phyloP scores from a whole-genome alignment of 192 early-diverging fungal genomes.

The Diversispora epigaea region DNA sequence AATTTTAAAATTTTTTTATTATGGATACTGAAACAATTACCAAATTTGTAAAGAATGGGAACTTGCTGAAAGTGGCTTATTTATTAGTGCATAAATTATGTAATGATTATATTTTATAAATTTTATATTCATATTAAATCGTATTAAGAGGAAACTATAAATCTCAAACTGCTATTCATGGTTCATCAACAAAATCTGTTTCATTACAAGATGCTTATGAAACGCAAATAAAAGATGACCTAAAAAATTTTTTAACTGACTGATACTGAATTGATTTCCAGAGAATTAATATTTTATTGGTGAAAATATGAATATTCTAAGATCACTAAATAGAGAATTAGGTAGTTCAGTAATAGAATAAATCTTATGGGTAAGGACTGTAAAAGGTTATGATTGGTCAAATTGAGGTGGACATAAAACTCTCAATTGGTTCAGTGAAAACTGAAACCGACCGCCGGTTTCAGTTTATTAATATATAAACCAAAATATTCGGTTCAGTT shows the following conservation, averaged over 20 bases:
- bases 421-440: too few relatives aligned
- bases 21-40: slow-evolving; percentile 62
- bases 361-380: slow-evolving; percentile 82
- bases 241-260: slow-evolving; percentile 70
- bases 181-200: slow-evolving; percentile 38
- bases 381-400: slow-evolving; percentile 48
- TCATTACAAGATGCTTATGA: slow-evolving; percentile 64
- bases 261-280: slow-evolving; percentile 71
- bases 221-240: slow-evolving; percentile 73
- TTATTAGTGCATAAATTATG: slow-evolving; percentile 61
- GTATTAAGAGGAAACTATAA: slow-evolving; percentile 68
- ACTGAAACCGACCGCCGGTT: too few relatives aligned
- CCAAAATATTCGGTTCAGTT: too few relatives aligned
- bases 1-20: too few relatives aligned
- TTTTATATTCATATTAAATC: too few relatives aligned
- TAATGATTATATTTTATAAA: too few relatives aligned
- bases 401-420: slow-evolving; percentile 36
- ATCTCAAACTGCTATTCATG: slow-evolving; percentile 45
- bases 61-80: slow-evolving; percentile 59
- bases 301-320: slow-evolving; percentile 82
- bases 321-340: slow-evolving; percentile 81
- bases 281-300: slow-evolving; percentile 88
- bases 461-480: too few relatives aligned
- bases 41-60: slow-evolving; percentile 75
- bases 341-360: slow-evolving; percentile 88